Conservation (phyloP, 495 filamentous ascomycete species). For the Trichoderma reesei region DNA sequence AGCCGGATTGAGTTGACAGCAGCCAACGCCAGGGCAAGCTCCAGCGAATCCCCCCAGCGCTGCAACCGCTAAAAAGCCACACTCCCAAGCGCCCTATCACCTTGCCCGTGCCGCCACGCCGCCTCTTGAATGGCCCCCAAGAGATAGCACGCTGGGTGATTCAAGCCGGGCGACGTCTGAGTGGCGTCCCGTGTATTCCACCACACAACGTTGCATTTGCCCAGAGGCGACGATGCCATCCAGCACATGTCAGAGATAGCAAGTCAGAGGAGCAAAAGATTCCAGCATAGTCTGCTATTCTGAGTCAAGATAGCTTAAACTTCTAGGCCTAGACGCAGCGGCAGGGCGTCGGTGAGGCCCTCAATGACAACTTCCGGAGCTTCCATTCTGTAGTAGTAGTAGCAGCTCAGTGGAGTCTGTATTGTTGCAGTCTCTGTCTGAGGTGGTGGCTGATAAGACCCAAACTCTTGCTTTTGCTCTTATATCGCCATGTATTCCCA, state of each 20-base stretch:
- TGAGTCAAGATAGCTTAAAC: not conserved
- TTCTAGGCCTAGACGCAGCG: too few species aligned
- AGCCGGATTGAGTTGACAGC: too few species aligned
- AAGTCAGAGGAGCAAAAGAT: not conserved
- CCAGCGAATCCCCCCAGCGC: not conserved
- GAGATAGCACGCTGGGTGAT: too few species aligned
- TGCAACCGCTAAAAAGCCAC: not conserved
- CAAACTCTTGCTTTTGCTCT: not conserved
- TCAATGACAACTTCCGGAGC: not conserved
- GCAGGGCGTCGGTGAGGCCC: not conserved
- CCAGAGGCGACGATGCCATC: not conserved
- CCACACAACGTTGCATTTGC: constrained; percentile 5
- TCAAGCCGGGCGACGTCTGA: too few species aligned
- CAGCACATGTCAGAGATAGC: too few species aligned
- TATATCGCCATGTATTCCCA: not conserved
- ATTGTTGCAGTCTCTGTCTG: not conserved
- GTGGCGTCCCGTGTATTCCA: too few species aligned
- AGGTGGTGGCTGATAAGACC: not conserved
- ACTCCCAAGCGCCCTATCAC: not conserved
- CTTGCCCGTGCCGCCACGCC: not conserved
- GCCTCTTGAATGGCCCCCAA: constrained; percentile 7
- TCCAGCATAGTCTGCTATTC: not conserved
- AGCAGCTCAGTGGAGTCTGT: not conserved
- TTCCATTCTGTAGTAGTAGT: not conserved
- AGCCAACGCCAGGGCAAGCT: too few species aligned